Conservation (phyloP, 2,329 filamentous ascomycete species). For the Apiospora saccharicola region DNA sequence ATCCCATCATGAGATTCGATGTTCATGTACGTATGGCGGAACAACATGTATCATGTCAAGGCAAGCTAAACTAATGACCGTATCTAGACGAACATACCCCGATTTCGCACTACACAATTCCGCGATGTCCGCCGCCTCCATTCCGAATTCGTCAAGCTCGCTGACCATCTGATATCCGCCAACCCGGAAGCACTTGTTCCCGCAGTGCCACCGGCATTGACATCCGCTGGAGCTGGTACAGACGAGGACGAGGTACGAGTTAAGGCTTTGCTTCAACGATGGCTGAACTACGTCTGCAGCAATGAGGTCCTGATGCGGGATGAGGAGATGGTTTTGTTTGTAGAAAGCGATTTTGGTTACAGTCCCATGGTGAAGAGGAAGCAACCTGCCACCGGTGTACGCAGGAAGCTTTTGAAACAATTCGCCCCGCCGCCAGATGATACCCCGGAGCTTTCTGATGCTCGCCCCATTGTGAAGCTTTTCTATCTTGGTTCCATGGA, state of each 20-base stretch:
- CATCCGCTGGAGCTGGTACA: conserved; percentile 91
- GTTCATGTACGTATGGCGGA: conserved; percentile 76
- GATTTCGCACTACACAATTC: conserved; percentile 97
- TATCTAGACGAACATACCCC: conserved; percentile 91
- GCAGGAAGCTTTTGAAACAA: conserved; percentile 95
- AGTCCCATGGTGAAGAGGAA: conserved; percentile 95
- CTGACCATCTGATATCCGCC: conserved; percentile 94
- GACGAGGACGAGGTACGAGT: conserved; percentile 93
- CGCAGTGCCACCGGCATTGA: conserved; percentile 92
- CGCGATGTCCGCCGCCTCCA: conserved; percentile 95
- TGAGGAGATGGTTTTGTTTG: conserved; percentile 96
- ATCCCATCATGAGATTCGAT: conserved; percentile 93
- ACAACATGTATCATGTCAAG: background rate
- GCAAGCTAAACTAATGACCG: background rate
- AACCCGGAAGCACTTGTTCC: conserved; percentile 96
- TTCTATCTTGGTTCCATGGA: conserved; percentile 98
- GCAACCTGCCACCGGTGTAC: conserved; percentile 94
- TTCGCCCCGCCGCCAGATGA: conserved; percentile 98
- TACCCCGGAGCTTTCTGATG: conserved; percentile 90
- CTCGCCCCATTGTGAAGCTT: conserved; percentile 88
- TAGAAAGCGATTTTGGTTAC: conserved; percentile 99
- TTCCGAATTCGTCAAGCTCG: conserved; percentile 95
- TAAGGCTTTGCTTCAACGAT: conserved; percentile 89
- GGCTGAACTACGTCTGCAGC: conserved; percentile 91
- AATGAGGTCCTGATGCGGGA: conserved; percentile 94